Evolutionary conservation across 441 rosid species (phyloP).

Genomic region (Rhodomyrtus psidioides): DNA sequence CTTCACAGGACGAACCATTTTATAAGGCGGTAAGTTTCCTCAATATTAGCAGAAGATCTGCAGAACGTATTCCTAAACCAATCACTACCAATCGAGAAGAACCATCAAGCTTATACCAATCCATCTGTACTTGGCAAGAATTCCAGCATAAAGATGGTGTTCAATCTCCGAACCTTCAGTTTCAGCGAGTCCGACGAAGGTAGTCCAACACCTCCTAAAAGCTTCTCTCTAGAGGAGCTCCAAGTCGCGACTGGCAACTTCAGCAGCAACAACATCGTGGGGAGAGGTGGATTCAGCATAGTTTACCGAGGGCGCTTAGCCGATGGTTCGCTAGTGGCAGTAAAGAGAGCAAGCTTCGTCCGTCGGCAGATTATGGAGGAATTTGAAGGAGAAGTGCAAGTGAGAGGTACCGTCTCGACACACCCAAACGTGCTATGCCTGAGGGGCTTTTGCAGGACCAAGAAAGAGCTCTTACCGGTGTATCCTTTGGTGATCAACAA

Average conservation of each 20-base stretch:
- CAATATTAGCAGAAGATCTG: too few relatives aligned
- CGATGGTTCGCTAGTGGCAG: background rate
- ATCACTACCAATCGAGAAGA: background rate
- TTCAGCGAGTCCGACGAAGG: background rate
- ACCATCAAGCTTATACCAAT: background rate
- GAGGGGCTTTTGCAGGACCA: background rate
- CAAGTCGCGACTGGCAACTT: background rate
- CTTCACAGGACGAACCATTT: background rate
- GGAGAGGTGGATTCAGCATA: rapidly evolving
- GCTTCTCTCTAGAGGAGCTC: background rate
- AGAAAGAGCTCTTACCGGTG: background rate
- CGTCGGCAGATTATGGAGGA: rapidly evolving
- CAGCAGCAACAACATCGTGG: background rate
- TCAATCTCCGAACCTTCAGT: background rate
- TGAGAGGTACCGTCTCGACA: background rate
- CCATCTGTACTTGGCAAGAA: background rate
- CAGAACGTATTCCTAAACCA: too few relatives aligned
- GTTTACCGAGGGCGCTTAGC: background rate
- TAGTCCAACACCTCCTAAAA: background rate
- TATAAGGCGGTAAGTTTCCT: too few relatives aligned
- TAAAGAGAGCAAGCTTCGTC: background rate
- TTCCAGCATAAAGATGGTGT: background rate
- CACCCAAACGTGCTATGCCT: background rate
- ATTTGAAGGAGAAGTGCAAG: background rate
- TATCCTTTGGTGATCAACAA: background rate